phyloP scores from a whole-genome alignment of 225 moss, liverwort and hornwort genomes.

The Neckera pumila region DNA sequence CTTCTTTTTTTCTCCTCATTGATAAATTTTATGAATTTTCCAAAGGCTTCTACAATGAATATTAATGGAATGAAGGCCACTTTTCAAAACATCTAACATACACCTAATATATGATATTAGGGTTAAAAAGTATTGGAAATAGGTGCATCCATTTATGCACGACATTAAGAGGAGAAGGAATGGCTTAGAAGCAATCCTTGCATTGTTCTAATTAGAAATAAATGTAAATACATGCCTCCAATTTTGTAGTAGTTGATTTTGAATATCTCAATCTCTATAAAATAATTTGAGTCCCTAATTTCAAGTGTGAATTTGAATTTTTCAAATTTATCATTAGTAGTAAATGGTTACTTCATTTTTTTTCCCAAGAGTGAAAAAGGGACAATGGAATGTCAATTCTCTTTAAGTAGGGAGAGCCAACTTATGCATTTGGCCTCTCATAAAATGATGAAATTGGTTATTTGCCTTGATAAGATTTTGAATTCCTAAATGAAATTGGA shows the following conservation, averaged over 20 bases:
- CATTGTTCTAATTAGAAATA: not conserved
- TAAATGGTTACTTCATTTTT: not conserved
- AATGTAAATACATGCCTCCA: not conserved
- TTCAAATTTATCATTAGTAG: not conserved
- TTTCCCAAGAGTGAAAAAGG: not conserved
- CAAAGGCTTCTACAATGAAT: not conserved
- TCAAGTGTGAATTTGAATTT: fast-evolving
- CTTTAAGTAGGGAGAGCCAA: not conserved
- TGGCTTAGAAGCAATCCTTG: fast-evolving
- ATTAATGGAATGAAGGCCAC: not conserved
- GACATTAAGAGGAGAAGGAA: not conserved
- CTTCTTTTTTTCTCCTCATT: not conserved
- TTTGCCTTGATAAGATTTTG: not conserved
- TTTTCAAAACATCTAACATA: too few relatives aligned
- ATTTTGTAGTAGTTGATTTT: not conserved
- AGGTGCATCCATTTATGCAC: too few relatives aligned
- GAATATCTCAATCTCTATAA: fast-evolving
- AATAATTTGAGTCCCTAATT: fast-evolving
- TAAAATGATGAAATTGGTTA: not conserved
- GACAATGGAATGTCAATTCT: not conserved
- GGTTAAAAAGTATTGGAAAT: not conserved
- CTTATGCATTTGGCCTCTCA: fast-evolving
- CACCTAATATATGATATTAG: not conserved
- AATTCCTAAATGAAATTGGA: fast-evolving
- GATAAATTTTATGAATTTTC: not conserved